Conservation (phyloP, 148 eudicot genomes). For the Rhododendron kiyosumense region DNA sequence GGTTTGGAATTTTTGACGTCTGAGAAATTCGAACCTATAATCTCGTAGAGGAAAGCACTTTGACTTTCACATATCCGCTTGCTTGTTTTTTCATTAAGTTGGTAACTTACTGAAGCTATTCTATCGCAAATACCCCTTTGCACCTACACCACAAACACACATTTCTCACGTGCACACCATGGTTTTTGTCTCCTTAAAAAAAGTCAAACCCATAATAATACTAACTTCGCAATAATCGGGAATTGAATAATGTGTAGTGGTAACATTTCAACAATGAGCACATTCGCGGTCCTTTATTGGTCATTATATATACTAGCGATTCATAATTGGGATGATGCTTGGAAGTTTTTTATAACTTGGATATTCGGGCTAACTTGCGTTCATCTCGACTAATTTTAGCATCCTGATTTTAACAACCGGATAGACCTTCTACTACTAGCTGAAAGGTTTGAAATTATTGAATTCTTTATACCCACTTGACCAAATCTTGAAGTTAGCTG, state of each 20-base stretch:
- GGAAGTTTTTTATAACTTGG: too few species aligned
- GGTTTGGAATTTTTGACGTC: too few species aligned
- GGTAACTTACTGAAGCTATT: neutral
- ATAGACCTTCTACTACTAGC: neutral
- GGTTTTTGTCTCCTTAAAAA: neutral
- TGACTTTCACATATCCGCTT: neutral
- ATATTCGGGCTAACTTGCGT: neutral
- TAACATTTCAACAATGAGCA: neutral
- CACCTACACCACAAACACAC: neutral
- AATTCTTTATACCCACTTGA: neutral
- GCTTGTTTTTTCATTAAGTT: neutral
- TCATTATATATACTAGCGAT: neutral
- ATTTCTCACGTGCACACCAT: neutral
- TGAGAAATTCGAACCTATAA: too few species aligned
- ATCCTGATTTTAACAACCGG: neutral
- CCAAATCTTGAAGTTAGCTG: neutral
- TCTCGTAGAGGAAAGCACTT: too few species aligned
- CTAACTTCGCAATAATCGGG: neutral
- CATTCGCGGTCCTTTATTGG: neutral
- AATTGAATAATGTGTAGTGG: neutral
- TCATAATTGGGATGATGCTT: neutral
- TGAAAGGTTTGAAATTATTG: neutral
- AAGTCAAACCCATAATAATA: neutral
- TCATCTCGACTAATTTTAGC: neutral
- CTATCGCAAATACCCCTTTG: neutral